Base-by-base conservation (phyloP, 192 early-diverging fungal species). In the Backusella circina region DNA sequence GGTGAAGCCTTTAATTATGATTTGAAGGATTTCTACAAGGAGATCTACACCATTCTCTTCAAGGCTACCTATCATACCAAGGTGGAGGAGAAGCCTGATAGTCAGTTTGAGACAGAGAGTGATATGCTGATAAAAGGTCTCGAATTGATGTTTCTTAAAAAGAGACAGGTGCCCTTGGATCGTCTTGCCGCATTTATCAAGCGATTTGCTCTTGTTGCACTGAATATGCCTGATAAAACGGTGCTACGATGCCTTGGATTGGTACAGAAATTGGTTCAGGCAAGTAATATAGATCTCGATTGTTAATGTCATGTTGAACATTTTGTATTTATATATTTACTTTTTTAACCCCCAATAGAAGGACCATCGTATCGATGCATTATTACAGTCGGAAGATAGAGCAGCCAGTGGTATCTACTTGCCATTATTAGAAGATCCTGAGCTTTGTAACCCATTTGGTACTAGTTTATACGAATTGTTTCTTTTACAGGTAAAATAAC, bases 371-470 rank as follows among this genome's bases (percentile, higher is more conserved):
- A 70, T 89, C 69, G 88, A 89, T 36, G 85, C 86, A 33, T 57
- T 89, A 68, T 36, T 89, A 21, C 73, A 82, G 35, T 86, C 86
- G 38, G 86, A 89, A 72, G 88, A 89, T 41, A 80, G 79, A 33
- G 79, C 85, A 38, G 79, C 81, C 3, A 94, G 91, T 67, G 97
- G 96, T 68, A 83, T 95, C 39, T 98, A 97, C 76, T 68, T 89
- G 32, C 87, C 89, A 36, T 82, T 91, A 13, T 79, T 98, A 71
- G 92, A 97, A 76, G 96, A 99, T 74, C 94, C 96, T 0, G 96
- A 99, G 71, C 86, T 98, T 75, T 96, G 94, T 78, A 99, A 99
- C 78, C 95, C 97, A 3, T 96, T 97, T 82, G 94, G 95, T 2
- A 91, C 97, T 3, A 94, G 90, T 79, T 73, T 97, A 61, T 99